Evolutionary conservation across 768 basidiomycete species (phyloP).

Genomic region (Phylloporus arenicola): DNA sequence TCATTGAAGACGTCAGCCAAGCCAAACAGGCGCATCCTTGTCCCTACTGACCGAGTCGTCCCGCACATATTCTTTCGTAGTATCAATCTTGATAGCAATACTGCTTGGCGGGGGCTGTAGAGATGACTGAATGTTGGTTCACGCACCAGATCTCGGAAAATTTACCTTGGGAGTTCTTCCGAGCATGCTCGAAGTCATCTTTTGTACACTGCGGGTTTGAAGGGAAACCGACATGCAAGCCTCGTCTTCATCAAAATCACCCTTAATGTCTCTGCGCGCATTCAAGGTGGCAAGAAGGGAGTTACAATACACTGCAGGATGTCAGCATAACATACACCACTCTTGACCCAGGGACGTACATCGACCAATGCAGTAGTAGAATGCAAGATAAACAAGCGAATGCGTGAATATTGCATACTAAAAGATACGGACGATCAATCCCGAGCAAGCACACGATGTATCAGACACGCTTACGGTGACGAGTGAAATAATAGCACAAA

Average conservation of each 20-base stretch:
- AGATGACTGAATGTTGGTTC: neutral
- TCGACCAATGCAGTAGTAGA: conserved; percentile 57
- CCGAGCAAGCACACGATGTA: neutral
- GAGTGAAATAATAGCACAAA: conserved; percentile 52
- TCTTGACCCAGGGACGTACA: conserved; percentile 34
- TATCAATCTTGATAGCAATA: conserved; percentile 63
- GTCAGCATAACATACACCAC: neutral
- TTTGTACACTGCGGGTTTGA: conserved; percentile 5
- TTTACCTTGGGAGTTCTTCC: conserved; percentile 6
- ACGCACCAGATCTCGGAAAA: neutral
- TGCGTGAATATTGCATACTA: conserved; percentile 45
- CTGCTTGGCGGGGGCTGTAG: conserved; percentile 34
- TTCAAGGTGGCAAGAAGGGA: conserved; percentile 58
- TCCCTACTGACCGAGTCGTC: conserved; percentile 33
- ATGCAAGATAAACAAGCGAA: conserved; percentile 53
- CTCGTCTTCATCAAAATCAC: conserved; percentile 4
- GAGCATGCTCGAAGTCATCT: neutral
- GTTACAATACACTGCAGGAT: conserved; percentile 48
- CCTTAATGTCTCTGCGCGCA: conserved; percentile 44
- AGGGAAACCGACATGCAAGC: conserved; percentile 15
- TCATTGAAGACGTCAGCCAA: neutral
- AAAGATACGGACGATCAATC: neutral
- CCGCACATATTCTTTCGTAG: conserved; percentile 45
- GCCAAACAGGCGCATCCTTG: too few species aligned
- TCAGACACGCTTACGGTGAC: conserved; percentile 34